Base-by-base conservation (phyloP, 768 basidiomycete genomes). In the Coprinopsis strossmayeri region DNA sequence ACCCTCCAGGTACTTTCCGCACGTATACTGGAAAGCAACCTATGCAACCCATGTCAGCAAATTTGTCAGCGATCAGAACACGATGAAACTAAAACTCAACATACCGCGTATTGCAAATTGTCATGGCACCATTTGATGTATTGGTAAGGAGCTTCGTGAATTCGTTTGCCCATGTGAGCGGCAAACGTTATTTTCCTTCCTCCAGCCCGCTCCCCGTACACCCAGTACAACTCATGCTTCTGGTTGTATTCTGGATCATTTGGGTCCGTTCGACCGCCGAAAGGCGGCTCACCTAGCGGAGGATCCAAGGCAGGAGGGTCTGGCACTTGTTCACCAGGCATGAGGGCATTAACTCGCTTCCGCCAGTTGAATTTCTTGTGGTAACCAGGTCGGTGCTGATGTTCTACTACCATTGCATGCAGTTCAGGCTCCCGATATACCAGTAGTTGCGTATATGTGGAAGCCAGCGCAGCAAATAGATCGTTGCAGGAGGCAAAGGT, bases 261-360 rank as follows among this genome's bases (percentile, higher is more conserved):
- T 5, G 37, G 37, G 18, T 91, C 1, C 65, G 96, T 10, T 65
- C 96, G n/a, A 69, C 82, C 1, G 60, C 75, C 0, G 78, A 85
- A 35, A 89, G 89, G 0, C 63, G 69, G 5, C 77, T 95, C 20
- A 79, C 94, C 51, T 84, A 78, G 52, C 92, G 95, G 4, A n/a
- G n/a, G n/a, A n/a, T 84, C 87, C 25, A 97, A 96, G 9, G 30
- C 30, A n/a, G n/a, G n/a, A n/a, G n/a, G n/a, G n/a, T n/a, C n/a
- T n/a, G n/a, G n/a, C n/a, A n/a, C n/a, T n/a, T n/a, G n/a, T n/a
- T n/a, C n/a, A n/a, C n/a, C n/a, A n/a, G n/a, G n/a, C n/a, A n/a
- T n/a, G n/a, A n/a, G n/a, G n/a, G n/a, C n/a, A n/a, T n/a, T n/a
- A n/a, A n/a, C n/a, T n/a, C n/a, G n/a, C n/a, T n/a, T n/a, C n/a